Conservation (phyloP, 345 rosid species). For the Syzygium oleosum region DNA sequence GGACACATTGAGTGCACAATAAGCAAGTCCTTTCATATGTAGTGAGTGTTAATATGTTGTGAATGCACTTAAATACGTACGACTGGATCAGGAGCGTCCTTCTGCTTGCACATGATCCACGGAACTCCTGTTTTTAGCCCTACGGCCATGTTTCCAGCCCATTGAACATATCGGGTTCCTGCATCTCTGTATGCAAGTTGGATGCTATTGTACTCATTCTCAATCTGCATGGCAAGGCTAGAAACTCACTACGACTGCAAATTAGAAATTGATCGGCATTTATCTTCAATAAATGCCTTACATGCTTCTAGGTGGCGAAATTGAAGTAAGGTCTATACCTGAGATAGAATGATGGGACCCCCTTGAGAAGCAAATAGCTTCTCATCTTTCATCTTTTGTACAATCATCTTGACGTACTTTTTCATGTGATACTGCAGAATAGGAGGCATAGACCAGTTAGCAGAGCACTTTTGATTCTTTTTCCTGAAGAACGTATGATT, state of each 20-base stretch:
- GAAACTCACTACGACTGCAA: neutral
- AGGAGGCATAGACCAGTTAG: neutral
- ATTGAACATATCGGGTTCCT: conserved; percentile 38
- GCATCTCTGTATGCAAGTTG: conserved; percentile 30
- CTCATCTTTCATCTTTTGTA: conserved; percentile 27
- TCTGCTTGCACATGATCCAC: conserved; percentile 59
- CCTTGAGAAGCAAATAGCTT: conserved; percentile 43
- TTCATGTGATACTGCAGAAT: conserved; percentile 31
- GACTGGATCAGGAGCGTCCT: conserved; percentile 40
- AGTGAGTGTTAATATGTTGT: neutral
- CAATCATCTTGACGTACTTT: conserved; percentile 19
- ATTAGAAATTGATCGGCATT: neutral
- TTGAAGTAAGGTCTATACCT: conserved; percentile 12
- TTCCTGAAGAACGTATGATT: neutral
- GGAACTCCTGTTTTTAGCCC: conserved; percentile 30
- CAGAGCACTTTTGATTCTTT: neutral
- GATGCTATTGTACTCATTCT: conserved; percentile 42
- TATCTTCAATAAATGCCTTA: neutral
- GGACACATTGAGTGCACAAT: neutral
- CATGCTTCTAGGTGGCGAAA: too few relatives aligned
- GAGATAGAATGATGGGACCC: conserved; percentile 43
- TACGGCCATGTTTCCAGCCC: conserved; percentile 46
- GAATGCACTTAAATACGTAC: conserved; percentile 9
- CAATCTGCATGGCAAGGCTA: conserved; percentile 21
- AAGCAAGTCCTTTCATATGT: neutral